Conservation (phyloP, 164 flowering plant species). For the Malania oleifera region DNA sequence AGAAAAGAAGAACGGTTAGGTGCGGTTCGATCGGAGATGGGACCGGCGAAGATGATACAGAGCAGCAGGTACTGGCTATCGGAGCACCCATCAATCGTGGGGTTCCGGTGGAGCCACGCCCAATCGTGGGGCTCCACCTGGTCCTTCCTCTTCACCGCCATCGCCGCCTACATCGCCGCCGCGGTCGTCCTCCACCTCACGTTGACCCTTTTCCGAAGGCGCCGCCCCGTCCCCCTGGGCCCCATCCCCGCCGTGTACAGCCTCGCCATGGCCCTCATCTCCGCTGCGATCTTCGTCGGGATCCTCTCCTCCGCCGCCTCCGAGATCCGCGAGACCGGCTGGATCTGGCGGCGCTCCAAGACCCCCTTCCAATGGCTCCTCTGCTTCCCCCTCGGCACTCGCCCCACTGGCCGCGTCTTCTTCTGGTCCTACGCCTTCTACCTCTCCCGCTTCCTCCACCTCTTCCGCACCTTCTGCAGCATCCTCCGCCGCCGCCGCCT, state of each 20-base stretch:
- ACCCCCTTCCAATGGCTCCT: conserved; percentile 8
- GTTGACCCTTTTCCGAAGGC: neutral
- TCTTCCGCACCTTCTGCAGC: neutral
- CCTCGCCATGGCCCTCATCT: conserved; percentile 5
- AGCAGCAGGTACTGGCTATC: neutral
- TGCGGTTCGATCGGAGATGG: neutral
- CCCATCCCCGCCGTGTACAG: conserved; percentile 7
- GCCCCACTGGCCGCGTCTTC: conserved; percentile 7
- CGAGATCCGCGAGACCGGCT: conserved; percentile 6
- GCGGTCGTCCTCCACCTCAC: conserved; percentile 1
- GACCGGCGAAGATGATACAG: neutral
- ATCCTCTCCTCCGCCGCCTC: conserved; percentile 11
- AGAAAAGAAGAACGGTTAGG: neutral
- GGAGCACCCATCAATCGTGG: conserved; percentile 2
- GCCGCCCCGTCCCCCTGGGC: conserved; percentile 7
- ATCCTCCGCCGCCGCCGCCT: conserved; percentile 3
- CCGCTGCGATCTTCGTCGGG: conserved; percentile 18
- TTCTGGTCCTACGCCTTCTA: conserved; percentile 9
- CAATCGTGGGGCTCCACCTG: conserved; percentile 7
- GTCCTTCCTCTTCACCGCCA: conserved; percentile 10
- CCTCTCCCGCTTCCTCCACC: conserved; percentile 6
- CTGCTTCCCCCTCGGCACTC: conserved; percentile 6
- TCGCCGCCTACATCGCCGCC: conserved; percentile 3
- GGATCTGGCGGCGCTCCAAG: conserved; percentile 7
- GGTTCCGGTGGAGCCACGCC: conserved; percentile 9